Base-by-base conservation (phyloP, 768 basidiomycete genomes). In the Rhodocollybia butyracea region DNA sequence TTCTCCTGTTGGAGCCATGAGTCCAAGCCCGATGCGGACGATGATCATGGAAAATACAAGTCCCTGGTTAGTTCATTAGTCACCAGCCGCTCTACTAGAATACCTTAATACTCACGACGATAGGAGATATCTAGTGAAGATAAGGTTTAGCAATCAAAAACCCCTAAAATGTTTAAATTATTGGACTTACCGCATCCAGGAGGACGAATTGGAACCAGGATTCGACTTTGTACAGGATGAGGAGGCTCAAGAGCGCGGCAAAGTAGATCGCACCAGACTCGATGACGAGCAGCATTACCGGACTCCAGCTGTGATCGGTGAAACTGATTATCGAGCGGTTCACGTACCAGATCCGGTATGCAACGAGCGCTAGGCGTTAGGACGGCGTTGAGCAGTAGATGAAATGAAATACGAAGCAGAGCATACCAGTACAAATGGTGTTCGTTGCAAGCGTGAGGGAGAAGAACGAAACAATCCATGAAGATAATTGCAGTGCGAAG, bases 1-100 rank as follows among this genome's bases (percentile, higher is more conserved):
- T 24, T 56, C 47, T 15, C 55, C 55, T 8, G 43, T 52, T 24
- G 57, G 60, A 27, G 62, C 39, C 19, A 70, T 63, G n/a, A 74
- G 61, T 32, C 73, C 73, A 24, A 73, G 59, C 3, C 70, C 74
- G 41, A 74, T 66, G 26, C 73, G 72, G 42, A 74, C 69, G 48
- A 74, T 76, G 59, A 76, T 69, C 58, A 76, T 62, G 21, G 72
- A 72, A 60, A 76, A 76, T 0, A 73, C 73, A 32, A 70, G 64
- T 47, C 67, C 73, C 65, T 63, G 51, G 26, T 10, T 5, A 29
- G 7, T 4, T 17, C 8, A 36, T 36, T 8, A 36, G 34, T 17
- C 17, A 8, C 8, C 8, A 8, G 34, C 10, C 34, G 10, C 17
- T 17, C 34, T 8, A 8, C 17, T 36, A 27, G 31, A 17, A 53